Evolutionary conservation across 2,329 filamentous ascomycete species (phyloP).

Genomic region (Lachnellula suecica): DNA sequence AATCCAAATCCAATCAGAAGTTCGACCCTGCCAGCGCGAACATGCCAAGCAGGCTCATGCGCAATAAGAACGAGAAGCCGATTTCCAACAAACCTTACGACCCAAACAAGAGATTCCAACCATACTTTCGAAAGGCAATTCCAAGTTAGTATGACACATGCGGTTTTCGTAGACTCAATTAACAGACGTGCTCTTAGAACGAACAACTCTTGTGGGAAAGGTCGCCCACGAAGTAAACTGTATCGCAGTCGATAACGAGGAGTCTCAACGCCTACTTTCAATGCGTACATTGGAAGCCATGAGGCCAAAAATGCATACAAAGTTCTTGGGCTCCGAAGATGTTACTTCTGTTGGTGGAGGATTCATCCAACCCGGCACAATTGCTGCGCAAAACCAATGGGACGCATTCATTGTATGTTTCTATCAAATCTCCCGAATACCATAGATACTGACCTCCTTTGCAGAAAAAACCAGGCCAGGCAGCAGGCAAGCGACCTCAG

Average conservation of each 20-base stretch:
- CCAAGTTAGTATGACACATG: slow-evolving; percentile 61
- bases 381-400: slow-evolving; percentile 42
- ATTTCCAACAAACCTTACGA: slow-evolving; percentile 41
- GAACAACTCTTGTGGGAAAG: slow-evolving; percentile 72
- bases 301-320: slow-evolving; percentile 57
- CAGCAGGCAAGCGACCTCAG: slow-evolving; percentile 61
- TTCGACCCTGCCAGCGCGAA: slow-evolving; percentile 57
- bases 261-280: slow-evolving; percentile 63
- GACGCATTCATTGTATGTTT: slow-evolving; percentile 58
- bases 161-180: slow-evolving; percentile 12
- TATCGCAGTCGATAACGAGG: slow-evolving; percentile 69
- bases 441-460: slow-evolving; percentile 8
- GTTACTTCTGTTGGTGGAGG: slow-evolving; percentile 28
- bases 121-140: slow-evolving; percentile 69
- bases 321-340: slow-evolving; percentile 31
- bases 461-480: slow-evolving; percentile 49
- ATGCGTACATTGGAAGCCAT: slow-evolving; percentile 58
- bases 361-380: slow-evolving; percentile 58
- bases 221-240: slow-evolving; percentile 76
- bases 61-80: slow-evolving; percentile 44
- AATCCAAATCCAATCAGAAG: slow-evolving; percentile 54
- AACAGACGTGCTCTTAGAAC: slow-evolving; percentile 51
- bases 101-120: slow-evolving; percentile 54
- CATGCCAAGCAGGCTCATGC: slow-evolving; percentile 54
- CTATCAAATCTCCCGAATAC: not conserved